Conservation (phyloP, 805 yeast species). For the Saccharomyces eubayanus region DNA sequence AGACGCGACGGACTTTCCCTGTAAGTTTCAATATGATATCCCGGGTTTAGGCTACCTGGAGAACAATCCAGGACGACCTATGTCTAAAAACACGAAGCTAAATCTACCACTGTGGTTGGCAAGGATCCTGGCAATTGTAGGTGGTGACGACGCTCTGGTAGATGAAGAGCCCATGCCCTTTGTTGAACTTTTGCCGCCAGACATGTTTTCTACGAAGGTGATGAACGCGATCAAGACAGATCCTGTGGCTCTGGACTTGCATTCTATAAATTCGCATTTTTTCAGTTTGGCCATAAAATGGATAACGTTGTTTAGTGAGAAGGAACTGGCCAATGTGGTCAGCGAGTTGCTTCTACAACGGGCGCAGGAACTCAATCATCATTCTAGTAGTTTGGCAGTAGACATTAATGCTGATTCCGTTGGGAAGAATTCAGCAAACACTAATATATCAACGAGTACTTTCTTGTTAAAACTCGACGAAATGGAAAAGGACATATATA, state of each 20-base stretch:
- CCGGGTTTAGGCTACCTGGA: conserved; percentile 86
- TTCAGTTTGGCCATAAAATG: conserved; percentile 67
- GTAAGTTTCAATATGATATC: conserved; percentile 65
- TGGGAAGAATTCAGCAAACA: conserved; percentile 34
- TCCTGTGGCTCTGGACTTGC: conserved; percentile 57
- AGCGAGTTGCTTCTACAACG: conserved; percentile 52
- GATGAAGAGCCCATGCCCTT: conserved; percentile 39
- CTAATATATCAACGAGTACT: conserved; percentile 9
- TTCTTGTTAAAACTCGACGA: conserved; percentile 67
- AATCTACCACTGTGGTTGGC: conserved; percentile 90
- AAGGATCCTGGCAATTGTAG: conserved; percentile 53
- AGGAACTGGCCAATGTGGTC: conserved; percentile 46
- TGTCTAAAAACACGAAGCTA: conserved; percentile 48
- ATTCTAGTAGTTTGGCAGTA: conserved; percentile 35
- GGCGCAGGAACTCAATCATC: conserved; percentile 63
- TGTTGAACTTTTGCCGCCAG: conserved; percentile 63
- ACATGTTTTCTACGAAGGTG: conserved; percentile 53
- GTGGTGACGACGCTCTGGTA: conserved; percentile 28
- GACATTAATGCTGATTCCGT: conserved; percentile 4
- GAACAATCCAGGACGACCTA: conserved; percentile 60
- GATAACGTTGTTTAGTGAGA: conserved; percentile 63
- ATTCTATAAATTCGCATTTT: conserved; percentile 56
- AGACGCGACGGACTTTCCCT: conserved; percentile 66
- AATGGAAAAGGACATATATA: conserved; percentile 58
- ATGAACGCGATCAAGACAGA: conserved; percentile 76